Evolutionary conservation across 805 yeast species (phyloP).

Genomic region (Wickerhamiella hasegawae): DNA sequence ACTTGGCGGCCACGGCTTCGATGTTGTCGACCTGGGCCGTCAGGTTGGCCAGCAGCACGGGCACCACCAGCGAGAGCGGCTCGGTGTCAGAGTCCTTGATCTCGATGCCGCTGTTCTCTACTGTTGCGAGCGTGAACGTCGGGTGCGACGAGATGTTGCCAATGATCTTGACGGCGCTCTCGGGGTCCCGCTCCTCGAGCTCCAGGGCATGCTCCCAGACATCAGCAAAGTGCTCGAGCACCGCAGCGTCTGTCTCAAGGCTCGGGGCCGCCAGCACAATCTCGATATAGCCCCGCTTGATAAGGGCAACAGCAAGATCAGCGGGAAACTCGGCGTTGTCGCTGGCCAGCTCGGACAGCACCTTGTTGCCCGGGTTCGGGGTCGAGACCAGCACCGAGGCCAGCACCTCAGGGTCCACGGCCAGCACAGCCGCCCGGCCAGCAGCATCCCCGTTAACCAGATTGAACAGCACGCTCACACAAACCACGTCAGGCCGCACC

Average conservation of each 20-base stretch:
- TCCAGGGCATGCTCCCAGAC: slow-evolving; percentile 3
- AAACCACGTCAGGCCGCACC: slow-evolving; percentile 2
- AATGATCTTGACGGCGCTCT: slow-evolving; percentile 2
- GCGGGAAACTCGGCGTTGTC: no score
- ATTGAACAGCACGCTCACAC: slow-evolving; percentile 2
- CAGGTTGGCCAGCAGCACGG: slow-evolving; percentile 4
- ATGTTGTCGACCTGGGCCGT: slow-evolving; percentile 1
- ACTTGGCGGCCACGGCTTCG: not conserved
- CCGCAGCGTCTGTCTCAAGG: slow-evolving; percentile 2
- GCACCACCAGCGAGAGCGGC: slow-evolving; percentile 2
- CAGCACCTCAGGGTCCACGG: no score
- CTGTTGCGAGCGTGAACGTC: not conserved
- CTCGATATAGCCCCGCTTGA: slow-evolving; percentile 1
- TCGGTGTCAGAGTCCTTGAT: not conserved
- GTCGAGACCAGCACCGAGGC: no score
- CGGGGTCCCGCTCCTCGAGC: not conserved
- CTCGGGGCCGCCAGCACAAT: slow-evolving; percentile 2
- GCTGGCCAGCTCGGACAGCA: slow-evolving; percentile 1
- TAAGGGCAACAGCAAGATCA: not conserved
- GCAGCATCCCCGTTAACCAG: no score
- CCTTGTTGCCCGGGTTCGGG: no score
- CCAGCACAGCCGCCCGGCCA: no score
- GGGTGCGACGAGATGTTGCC: slow-evolving; percentile 6
- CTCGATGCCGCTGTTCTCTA: no score
- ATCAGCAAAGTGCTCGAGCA: slow-evolving; percentile 2